Percentiles rank a stretch among this genome's conserved stretches.
Evolutionary conservation across 192 early-diverging fungal genomes (phyloP).

Genomic region (Podila minutissima): DNA sequence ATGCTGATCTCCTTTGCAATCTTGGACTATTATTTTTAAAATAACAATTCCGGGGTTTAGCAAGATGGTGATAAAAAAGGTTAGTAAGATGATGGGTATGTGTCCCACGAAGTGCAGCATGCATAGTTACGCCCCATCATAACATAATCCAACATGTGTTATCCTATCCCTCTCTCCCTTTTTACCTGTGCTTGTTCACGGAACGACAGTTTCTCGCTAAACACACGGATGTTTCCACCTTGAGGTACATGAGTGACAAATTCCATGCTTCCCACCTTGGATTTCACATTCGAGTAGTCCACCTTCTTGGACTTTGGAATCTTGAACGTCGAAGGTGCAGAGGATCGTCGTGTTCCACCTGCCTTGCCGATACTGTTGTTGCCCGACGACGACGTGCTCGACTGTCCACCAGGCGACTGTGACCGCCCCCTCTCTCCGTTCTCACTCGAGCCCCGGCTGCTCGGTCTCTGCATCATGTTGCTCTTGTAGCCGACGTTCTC

Average conservation of each 20-base stretch:
- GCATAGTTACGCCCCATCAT: slow-evolving; percentile 4
- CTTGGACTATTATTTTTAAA: slow-evolving; percentile 26
- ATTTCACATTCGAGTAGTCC: slow-evolving; percentile 48
- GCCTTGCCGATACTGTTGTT: slow-evolving; percentile 3
- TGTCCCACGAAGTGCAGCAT: neutral
- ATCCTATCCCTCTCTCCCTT: neutral
- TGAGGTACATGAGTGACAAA: slow-evolving; percentile 58
- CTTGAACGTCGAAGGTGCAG: slow-evolving; percentile 18
- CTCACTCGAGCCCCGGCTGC: slow-evolving; percentile 11
- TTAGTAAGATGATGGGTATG: neutral
- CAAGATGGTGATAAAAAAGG: neutral
- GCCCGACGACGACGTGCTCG: slow-evolving; percentile 7
- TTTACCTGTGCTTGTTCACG: slow-evolving; percentile 39
- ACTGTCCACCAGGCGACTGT: slow-evolving; percentile 7
- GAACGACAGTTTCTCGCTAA: slow-evolving; percentile 41
- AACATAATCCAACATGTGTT: neutral
- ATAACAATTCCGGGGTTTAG: no score
- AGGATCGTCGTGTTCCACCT: slow-evolving; percentile 3
- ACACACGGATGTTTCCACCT: slow-evolving; percentile 49
- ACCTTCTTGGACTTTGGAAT: slow-evolving; percentile 41
- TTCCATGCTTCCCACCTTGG: slow-evolving; percentile 57
- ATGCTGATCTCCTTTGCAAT: slow-evolving; percentile 48
- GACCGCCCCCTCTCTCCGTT: neutral
- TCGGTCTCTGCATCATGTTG: slow-evolving; percentile 9
- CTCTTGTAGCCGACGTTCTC: slow-evolving; percentile 45